phyloP scores from a whole-genome alignment of 1,139 yeast species.

The Suzukiozyma palmioleophila region DNA sequence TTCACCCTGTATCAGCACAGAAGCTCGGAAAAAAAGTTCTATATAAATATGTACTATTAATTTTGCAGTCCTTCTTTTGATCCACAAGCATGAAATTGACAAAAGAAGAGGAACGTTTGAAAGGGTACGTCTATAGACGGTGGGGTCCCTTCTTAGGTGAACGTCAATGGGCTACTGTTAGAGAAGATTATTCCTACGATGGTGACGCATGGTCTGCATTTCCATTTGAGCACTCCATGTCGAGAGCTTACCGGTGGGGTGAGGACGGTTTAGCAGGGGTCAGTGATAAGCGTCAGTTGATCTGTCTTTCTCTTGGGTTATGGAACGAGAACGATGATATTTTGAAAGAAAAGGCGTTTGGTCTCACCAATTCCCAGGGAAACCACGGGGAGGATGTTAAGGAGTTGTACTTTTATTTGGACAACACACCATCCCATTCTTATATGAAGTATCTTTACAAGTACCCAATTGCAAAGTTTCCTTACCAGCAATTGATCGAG shows the following conservation, averaged over 20 bases:
- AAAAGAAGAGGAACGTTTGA: constrained; percentile 69
- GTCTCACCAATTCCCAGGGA: constrained; percentile 89
- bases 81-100: constrained; percentile 17
- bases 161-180: constrained; percentile 91
- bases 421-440: constrained; percentile 90
- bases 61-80: neutral
- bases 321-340: constrained; percentile 92
- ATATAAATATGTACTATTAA: neutral
- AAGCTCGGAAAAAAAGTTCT: too few species aligned
- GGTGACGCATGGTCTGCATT: constrained; percentile 95
- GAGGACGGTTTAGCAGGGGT: constrained; percentile 96
- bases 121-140: constrained; percentile 67
- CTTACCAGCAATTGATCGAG: constrained; percentile 71
- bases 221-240: constrained; percentile 81
- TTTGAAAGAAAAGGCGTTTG: constrained; percentile 83
- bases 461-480: constrained; percentile 83
- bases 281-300: constrained; percentile 76
- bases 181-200: constrained; percentile 83
- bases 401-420: constrained; percentile 77
- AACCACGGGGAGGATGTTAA: constrained; percentile 97
- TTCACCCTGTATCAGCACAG: too few species aligned
- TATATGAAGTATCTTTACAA: constrained; percentile 91
- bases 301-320: constrained; percentile 75
- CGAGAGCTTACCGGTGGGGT: constrained; percentile 91
- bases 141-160: constrained; percentile 96